phyloP scores from a whole-genome alignment of 2,329 filamentous ascomycete genomes.

The Trichothecium sympodiale region DNA sequence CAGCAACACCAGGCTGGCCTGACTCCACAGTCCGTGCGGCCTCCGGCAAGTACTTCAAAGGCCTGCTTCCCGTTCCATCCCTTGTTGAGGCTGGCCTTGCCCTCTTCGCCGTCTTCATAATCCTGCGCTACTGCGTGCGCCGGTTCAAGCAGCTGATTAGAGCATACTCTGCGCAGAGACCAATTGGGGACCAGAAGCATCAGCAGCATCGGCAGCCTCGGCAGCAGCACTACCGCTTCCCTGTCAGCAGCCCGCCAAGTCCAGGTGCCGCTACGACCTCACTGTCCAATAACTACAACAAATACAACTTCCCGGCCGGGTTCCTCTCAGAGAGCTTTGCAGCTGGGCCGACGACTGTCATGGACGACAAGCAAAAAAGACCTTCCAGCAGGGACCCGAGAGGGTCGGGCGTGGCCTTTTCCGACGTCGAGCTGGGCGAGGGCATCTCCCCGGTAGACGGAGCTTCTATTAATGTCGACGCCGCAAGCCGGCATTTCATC shows the following conservation, averaged over 20 bases:
- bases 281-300: too few relatives aligned
- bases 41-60: slow-evolving; percentile 16
- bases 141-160: slow-evolving; percentile 7
- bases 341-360: too few relatives aligned
- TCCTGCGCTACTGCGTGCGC: slow-evolving; percentile 19
- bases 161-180: too few relatives aligned
- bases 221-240: too few relatives aligned
- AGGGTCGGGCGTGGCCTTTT: neutral
- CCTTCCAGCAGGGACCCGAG: neutral
- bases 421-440: neutral
- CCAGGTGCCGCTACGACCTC: too few relatives aligned
- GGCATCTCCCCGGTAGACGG: neutral
- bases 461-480: slow-evolving; percentile 1
- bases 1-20: slow-evolving; percentile 15
- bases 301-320: too few relatives aligned
- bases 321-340: too few relatives aligned
- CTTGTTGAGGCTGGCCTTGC: slow-evolving; percentile 17
- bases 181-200: too few relatives aligned
- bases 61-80: slow-evolving; percentile 16
- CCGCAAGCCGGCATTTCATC: slow-evolving; percentile 18
- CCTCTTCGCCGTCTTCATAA: slow-evolving; percentile 22
- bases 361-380: too few relatives aligned
- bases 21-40: slow-evolving; percentile 9
- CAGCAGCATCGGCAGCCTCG: too few relatives aligned
- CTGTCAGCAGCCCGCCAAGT: too few relatives aligned